Evolutionary conservation across 169 alveolate genomes (phyloP).

Genomic region (Condylostoma magnum): DNA sequence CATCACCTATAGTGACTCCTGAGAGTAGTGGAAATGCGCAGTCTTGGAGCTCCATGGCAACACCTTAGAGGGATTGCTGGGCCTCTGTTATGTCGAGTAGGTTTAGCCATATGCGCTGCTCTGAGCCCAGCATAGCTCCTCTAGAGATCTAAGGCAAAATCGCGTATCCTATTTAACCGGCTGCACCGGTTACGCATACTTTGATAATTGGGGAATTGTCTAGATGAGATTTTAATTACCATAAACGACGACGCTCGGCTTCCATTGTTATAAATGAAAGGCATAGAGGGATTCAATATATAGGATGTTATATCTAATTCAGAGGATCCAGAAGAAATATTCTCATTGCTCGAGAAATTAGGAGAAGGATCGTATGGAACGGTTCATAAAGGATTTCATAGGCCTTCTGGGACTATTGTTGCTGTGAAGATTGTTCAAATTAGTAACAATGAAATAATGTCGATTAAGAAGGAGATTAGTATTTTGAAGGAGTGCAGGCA

Average conservation of each 20-base stretch:
- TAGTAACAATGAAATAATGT: slow-evolving; percentile 37
- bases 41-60: slow-evolving; percentile 83
- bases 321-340: slow-evolving; percentile 35
- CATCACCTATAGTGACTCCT: slow-evolving; percentile 53
- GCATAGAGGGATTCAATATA: slow-evolving; percentile 10
- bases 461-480: slow-evolving; percentile 46
- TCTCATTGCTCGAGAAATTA: slow-evolving; percentile 34
- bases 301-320: slow-evolving; percentile 26
- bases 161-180: slow-evolving; percentile 82
- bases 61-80: slow-evolving; percentile 69
- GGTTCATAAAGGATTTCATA: slow-evolving; percentile 79
- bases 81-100: slow-evolving; percentile 65
- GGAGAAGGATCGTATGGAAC: slow-evolving; percentile 86
- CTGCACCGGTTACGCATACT: slow-evolving; percentile 87
- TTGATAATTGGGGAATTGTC: too few species aligned
- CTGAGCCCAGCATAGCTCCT: slow-evolving; percentile 69
- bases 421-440: slow-evolving; percentile 44
- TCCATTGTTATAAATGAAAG: neutral
- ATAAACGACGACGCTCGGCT: too few species aligned
- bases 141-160: slow-evolving; percentile 46
- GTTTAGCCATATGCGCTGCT: slow-evolving; percentile 53
- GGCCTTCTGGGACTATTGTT: slow-evolving; percentile 69
- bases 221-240: too few species aligned
- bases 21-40: slow-evolving; percentile 77
- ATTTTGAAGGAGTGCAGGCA: slow-evolving; percentile 48